These are phyloP conservation scores for Scenedesmus sp. DNA, from an alignment of 163 green algal species.

Conservation along the genomic window DNA sequence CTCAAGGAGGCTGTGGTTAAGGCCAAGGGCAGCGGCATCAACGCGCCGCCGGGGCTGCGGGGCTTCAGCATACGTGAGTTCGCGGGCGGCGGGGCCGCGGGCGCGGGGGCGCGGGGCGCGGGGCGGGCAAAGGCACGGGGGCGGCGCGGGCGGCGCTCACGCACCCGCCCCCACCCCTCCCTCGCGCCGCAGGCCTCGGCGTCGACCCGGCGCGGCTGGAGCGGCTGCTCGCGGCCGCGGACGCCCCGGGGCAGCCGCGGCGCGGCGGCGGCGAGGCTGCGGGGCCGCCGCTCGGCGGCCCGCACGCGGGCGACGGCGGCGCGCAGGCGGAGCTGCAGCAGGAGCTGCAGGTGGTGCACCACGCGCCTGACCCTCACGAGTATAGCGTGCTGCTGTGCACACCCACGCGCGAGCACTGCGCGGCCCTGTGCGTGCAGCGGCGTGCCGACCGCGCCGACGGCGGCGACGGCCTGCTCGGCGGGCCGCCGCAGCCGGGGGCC, in stretches of 20 bases:
- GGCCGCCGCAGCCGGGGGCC: too few species aligned
- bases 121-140: not conserved
- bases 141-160: not conserved
- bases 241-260: not conserved
- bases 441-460: too few species aligned
- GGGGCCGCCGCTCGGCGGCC: not conserved
- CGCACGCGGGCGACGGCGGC: not conserved
- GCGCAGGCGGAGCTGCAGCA: not conserved
- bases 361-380: not conserved
- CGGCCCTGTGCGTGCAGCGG: conserved; percentile 52
- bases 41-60: conserved; percentile 54
- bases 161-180: too few species aligned
- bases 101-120: not conserved
- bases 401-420: conserved; percentile 37
- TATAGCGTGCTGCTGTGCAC: conserved; percentile 46
- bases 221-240: not conserved
- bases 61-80: conserved; percentile 65
- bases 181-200: not conserved
- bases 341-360: conserved; percentile 21
- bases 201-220: too few species aligned
- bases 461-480: too few species aligned
- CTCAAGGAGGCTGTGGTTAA: conserved; percentile 94
- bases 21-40: conserved; percentile 80
- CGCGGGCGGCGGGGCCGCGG: not conserved
- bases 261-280: not conserved